Evolutionary conservation across 1,139 yeast species (phyloP).

Genomic region (Saccharomyces hybrid): DNA sequence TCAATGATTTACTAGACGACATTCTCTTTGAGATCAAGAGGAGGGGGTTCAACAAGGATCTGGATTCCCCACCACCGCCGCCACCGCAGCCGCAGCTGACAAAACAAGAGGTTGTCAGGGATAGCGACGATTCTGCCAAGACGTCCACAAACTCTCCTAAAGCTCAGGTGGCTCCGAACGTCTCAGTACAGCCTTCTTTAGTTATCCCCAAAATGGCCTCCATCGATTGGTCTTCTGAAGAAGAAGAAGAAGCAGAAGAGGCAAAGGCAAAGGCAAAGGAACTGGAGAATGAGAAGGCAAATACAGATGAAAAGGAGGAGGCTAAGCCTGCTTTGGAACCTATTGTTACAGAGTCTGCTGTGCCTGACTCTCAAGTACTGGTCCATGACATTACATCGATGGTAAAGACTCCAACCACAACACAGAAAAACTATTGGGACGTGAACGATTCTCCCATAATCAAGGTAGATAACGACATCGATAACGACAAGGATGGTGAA

Average conservation of each 20-base stretch:
- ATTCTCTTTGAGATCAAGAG: slow-evolving; percentile 81
- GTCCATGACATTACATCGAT: slow-evolving; percentile 1
- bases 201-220: slow-evolving; percentile 73
- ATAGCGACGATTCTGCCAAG: neutral
- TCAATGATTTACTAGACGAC: slow-evolving; percentile 86
- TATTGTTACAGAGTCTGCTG: neutral
- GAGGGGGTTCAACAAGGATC: slow-evolving; percentile 44
- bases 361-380: neutral
- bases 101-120: neutral
- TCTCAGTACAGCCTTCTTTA: slow-evolving; percentile 44
- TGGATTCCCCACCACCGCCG: neutral
- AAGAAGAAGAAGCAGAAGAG: slow-evolving; percentile 41
- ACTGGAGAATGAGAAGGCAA: neutral
- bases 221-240: slow-evolving; percentile 77
- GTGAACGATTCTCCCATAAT: neutral
- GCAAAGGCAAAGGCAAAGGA: neutral
- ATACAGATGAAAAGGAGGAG: neutral
- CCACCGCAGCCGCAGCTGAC: neutral
- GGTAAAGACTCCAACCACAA: neutral
- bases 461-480: neutral
- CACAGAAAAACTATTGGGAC: neutral
- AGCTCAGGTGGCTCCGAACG: slow-evolving; percentile 4
- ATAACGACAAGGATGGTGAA: neutral
- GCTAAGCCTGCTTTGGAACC: neutral
- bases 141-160: neutral